These are phyloP conservation scores for Phragmites australis DNA, from an alignment of 176 grass and related monocot species.

Conservation along the genomic window DNA sequence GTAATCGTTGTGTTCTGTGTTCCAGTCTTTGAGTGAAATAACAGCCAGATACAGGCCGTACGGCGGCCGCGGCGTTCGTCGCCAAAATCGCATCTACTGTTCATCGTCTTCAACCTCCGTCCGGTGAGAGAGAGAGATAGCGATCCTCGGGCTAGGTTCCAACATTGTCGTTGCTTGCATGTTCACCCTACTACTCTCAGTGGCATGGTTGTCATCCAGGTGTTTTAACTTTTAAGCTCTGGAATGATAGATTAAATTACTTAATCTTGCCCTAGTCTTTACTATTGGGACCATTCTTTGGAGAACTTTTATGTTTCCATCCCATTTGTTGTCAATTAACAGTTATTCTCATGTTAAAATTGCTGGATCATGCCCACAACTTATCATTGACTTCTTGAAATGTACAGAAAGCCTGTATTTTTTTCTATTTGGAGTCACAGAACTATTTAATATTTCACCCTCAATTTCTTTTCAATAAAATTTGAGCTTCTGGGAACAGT, in stretches of 20 bases:
- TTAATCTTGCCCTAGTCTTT: background rate
- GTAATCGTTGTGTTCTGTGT: no score
- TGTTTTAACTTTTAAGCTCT: background rate
- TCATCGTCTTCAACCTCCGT: no score
- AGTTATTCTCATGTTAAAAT: slow-evolving; percentile 21
- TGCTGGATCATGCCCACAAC: background rate
- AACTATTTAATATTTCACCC: background rate
- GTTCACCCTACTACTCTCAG: background rate
- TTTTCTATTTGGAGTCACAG: no score
- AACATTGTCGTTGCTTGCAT: background rate
- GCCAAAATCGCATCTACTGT: no score
- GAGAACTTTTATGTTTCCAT: background rate
- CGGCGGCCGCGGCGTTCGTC: no score
- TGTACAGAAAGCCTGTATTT: background rate
- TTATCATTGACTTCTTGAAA: slow-evolving; percentile 1
- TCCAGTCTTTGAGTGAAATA: no score
- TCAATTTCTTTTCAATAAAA: background rate
- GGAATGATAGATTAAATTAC: slow-evolving; percentile 4
- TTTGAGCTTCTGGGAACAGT: background rate
- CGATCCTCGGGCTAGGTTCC: no score
- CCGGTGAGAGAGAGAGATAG: no score
- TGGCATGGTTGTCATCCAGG: slow-evolving; percentile 15
- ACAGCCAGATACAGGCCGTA: no score
- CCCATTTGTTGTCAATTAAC: background rate
- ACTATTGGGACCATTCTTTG: slow-evolving; percentile 6